Conservation (phyloP, 1,284 basidiomycete genomes). For the Heterobasidion parviporum region DNA sequence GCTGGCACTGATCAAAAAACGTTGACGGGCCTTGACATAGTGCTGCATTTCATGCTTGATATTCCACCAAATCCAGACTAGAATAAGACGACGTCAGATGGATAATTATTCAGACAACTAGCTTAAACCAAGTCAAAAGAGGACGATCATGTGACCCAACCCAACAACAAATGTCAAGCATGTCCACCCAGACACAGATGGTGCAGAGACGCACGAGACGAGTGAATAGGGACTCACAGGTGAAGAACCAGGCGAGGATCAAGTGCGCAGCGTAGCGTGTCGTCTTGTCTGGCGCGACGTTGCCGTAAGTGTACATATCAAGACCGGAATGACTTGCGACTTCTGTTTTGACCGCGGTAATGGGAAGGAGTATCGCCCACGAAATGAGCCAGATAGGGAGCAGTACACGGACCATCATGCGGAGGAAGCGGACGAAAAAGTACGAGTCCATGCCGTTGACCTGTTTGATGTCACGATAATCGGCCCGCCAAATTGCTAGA, state of each 20-base stretch:
- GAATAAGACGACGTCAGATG: background rate
- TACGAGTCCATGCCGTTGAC: conserved; percentile 92
- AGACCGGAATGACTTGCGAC: conserved; percentile 50
- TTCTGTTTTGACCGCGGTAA: conserved; percentile 50
- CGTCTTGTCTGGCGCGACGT: conserved; percentile 47
- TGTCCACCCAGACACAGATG: too few relatives aligned
- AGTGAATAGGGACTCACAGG: conserved; percentile 40
- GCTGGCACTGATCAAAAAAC: conserved; percentile 70
- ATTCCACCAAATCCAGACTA: conserved; percentile 81
- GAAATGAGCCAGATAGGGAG: conserved; percentile 77
- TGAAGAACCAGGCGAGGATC: conserved; percentile 66
- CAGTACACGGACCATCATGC: conserved; percentile 74
- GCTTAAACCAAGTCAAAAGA: too few relatives aligned
- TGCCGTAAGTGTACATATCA: conserved; percentile 77
- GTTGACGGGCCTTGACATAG: conserved; percentile 78
- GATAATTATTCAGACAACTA: too few relatives aligned
- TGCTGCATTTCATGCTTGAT: conserved; percentile 76
- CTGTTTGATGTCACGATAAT: conserved; percentile 53
- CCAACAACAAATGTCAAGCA: too few relatives aligned
- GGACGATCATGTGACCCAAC: too few relatives aligned
- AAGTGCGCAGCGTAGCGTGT: conserved; percentile 71
- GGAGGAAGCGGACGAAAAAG: conserved; percentile 86
- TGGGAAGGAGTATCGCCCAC: conserved; percentile 65
- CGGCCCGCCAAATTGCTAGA: conserved; percentile 41
- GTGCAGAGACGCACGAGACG: background rate